phyloP scores from a whole-genome alignment of 176 grass and related monocot species.

The Carex littledalei region DNA sequence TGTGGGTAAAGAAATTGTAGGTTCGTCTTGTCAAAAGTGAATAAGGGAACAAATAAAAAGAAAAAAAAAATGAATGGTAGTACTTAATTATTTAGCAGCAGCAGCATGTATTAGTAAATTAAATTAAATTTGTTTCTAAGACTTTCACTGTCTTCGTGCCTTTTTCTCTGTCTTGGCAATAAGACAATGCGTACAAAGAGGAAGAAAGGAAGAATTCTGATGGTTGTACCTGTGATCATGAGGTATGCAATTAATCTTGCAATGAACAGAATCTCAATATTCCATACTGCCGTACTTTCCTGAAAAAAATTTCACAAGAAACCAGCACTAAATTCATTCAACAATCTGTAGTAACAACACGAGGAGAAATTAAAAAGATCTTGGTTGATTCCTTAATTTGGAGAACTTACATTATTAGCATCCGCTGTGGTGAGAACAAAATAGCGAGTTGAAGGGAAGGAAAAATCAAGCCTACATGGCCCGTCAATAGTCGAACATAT shows the following conservation, averaged over 20 bases:
- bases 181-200: not conserved
- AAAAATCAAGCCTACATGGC: constrained; percentile 29
- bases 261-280: constrained; percentile 22
- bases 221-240: constrained; percentile 24
- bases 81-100: not conserved
- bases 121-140: not conserved
- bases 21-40: not conserved
- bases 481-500: constrained; percentile 23
- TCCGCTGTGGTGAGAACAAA: constrained; percentile 29
- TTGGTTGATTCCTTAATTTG: not conserved
- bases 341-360: not conserved
- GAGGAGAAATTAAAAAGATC: not conserved
- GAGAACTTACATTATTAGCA: constrained; percentile 22
- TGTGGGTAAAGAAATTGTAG: not conserved
- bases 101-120: not conserved
- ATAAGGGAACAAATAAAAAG: not conserved
- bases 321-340: not conserved
- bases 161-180: not conserved
- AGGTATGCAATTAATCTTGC: constrained; percentile 27
- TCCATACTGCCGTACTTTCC: not conserved
- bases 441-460: constrained; percentile 22
- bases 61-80: not conserved
- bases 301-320: not conserved
- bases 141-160: not conserved
- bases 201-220: not conserved